phyloP scores from a whole-genome alignment of 2,329 filamentous ascomycete species.

The Ceratocystis harringtonii region DNA sequence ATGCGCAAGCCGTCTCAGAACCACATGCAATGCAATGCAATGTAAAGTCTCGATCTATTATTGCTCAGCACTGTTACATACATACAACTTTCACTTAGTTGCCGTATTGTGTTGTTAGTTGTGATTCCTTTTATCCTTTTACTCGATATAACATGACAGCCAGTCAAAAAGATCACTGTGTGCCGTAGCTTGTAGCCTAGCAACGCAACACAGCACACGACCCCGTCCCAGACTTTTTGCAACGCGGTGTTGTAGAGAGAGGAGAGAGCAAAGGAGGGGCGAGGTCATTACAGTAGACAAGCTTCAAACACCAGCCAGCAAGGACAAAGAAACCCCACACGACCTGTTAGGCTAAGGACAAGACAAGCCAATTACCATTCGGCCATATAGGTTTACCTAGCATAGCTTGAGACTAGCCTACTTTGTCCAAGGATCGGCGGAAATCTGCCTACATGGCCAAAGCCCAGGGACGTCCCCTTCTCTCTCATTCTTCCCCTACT shows the following conservation, averaged over 20 bases:
- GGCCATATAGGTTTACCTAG: neutral
- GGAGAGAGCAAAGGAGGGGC: neutral
- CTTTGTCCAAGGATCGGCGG: neutral
- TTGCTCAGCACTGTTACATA: neutral
- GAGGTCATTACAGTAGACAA: neutral
- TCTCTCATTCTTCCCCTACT: neutral
- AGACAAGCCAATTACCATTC: slow-evolving; percentile 1
- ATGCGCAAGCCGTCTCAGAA: neutral
- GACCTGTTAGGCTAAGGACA: neutral
- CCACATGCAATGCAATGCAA: neutral
- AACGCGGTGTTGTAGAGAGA: neutral
- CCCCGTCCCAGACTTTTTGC: neutral
- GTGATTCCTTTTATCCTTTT: neutral
- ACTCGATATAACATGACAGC: neutral
- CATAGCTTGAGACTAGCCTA: neutral
- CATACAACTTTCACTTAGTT: neutral
- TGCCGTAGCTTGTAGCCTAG: neutral
- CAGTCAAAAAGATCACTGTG: neutral
- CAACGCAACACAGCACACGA: neutral
- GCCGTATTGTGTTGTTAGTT: neutral
- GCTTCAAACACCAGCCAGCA: neutral
- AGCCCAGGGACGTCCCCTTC: neutral
- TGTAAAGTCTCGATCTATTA: neutral
- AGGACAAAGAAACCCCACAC: neutral
- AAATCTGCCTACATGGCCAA: neutral